A percentile compares a stretch with the other conserved stretches of the same genome.
Conservation (phyloP, 2,329 filamentous ascomycete genomes). For the Botrytis aclada region DNA sequence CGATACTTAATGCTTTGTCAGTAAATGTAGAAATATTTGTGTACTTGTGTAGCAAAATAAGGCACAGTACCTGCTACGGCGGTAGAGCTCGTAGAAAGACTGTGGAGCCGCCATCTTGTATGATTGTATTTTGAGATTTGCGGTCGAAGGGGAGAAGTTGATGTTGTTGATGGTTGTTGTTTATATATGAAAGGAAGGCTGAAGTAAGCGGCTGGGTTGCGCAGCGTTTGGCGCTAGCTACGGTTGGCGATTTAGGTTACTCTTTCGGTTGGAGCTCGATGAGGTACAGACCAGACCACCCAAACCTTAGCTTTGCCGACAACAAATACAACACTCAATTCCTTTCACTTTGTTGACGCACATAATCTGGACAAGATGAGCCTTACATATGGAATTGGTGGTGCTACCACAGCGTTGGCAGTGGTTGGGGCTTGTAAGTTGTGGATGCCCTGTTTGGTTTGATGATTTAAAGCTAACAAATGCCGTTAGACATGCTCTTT, state of each 20-base stretch:
- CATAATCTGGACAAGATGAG: conserved; percentile 54
- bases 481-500: conserved; percentile 86
- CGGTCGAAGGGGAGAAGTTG: conserved; percentile 18
- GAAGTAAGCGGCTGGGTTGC: conserved; percentile 24
- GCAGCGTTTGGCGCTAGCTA: conserved; percentile 23
- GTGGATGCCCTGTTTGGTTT: conserved; percentile 38
- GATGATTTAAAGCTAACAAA: conserved; percentile 30
- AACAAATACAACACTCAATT: conserved; percentile 7
- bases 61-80: conserved; percentile 82
- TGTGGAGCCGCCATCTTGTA: conserved; percentile 50
- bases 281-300: conserved; percentile 15
- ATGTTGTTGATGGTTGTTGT: conserved; percentile 18
- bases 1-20: conserved; percentile 63
- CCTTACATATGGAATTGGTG: conserved; percentile 67
- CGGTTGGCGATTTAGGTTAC: conserved; percentile 25
- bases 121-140: conserved; percentile 23
- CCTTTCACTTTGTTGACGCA: not conserved
- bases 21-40: conserved; percentile 28
- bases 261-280: conserved; percentile 15
- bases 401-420: conserved; percentile 63
- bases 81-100: conserved; percentile 91
- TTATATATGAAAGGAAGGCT: conserved; percentile 23
- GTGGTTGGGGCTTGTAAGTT: conserved; percentile 77
- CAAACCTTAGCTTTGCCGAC: conserved; percentile 10
- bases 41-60: conserved; percentile 34